These are phyloP conservation scores for Cucumis melo DNA, from an alignment of 306 rosid species.

Conservation along the genomic window DNA sequence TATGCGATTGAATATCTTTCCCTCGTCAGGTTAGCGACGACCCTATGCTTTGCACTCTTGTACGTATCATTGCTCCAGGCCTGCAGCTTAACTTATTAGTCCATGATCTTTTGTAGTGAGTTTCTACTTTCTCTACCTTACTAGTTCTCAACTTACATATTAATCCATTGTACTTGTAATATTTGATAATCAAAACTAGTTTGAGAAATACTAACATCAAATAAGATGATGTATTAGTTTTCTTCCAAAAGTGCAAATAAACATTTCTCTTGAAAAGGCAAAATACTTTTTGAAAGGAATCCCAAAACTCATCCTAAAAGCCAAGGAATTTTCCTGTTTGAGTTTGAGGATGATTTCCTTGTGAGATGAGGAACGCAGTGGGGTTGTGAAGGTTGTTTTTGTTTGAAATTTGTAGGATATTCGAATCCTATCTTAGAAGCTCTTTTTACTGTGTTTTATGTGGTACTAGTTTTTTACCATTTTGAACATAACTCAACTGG, in stretches of 20 bases:
- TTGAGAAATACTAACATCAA: background rate
- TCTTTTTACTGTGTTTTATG: background rate
- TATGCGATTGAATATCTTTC: slow-evolving; percentile 75
- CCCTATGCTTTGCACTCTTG: slow-evolving; percentile 85
- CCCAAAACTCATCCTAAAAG: background rate
- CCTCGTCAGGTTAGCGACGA: slow-evolving; percentile 34
- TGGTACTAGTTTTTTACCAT: too few species aligned
- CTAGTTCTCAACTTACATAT: background rate
- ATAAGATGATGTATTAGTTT: background rate
- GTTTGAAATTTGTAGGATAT: background rate
- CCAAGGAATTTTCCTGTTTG: background rate
- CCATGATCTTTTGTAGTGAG: background rate
- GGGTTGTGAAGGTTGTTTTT: background rate
- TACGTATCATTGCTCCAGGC: slow-evolving; percentile 87
- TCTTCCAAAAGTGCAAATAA: background rate
- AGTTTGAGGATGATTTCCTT: background rate
- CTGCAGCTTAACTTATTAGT: slow-evolving; percentile 24
- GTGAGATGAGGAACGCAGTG: background rate
- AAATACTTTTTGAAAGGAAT: too few species aligned
- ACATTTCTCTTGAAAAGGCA: background rate
- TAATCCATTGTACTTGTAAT: background rate
- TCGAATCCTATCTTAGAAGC: background rate
- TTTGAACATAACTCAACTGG: too few species aligned
- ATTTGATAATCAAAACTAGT: background rate
- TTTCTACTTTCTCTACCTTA: background rate